Conservation (phyloP, 495 filamentous ascomycete species). For the Delitschia confertaspora region DNA sequence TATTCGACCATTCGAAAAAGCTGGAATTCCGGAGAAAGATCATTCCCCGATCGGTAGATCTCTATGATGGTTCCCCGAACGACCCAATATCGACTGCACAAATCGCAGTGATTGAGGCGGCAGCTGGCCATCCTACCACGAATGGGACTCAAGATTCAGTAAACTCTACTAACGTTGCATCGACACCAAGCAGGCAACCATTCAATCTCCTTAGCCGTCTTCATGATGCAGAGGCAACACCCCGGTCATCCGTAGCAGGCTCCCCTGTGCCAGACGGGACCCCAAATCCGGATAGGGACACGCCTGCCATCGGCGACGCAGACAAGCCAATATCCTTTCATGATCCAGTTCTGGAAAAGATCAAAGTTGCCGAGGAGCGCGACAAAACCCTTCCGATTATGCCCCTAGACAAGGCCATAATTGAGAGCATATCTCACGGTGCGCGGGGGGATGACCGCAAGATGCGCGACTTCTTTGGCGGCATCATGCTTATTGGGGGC, state of each 20-base stretch:
- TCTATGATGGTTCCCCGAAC: slow-evolving; percentile 84
- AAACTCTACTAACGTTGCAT: slow-evolving; percentile 42
- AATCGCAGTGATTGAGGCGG: slow-evolving; percentile 49
- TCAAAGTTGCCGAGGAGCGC: slow-evolving; percentile 51
- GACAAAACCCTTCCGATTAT: slow-evolving; percentile 75
- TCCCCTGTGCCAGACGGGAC: slow-evolving; percentile 71
- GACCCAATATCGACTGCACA: slow-evolving; percentile 84
- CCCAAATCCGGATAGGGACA: slow-evolving; percentile 45
- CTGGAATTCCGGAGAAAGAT: slow-evolving; percentile 67
- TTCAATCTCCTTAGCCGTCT: slow-evolving; percentile 47
- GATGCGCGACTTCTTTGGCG: slow-evolving; percentile 79
- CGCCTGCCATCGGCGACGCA: slow-evolving; percentile 45
- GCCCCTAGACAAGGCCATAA: slow-evolving; percentile 79
- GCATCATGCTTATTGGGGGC: slow-evolving; percentile 93
- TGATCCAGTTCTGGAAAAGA: slow-evolving; percentile 31
- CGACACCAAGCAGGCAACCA: slow-evolving; percentile 33
- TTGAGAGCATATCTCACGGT: slow-evolving; percentile 78
- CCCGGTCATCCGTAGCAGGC: slow-evolving; percentile 72
- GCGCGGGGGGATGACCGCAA: slow-evolving; percentile 85
- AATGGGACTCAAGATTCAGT: slow-evolving; percentile 43
- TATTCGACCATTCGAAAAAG: slow-evolving; percentile 76
- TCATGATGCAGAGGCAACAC: slow-evolving; percentile 56
- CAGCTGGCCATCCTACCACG: slow-evolving; percentile 39
- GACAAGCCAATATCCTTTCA: slow-evolving; percentile 29
- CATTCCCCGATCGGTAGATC: slow-evolving; percentile 76